Conservation (phyloP, 1,139 yeast genomes). For the Saccharomyces hybrid region DNA sequence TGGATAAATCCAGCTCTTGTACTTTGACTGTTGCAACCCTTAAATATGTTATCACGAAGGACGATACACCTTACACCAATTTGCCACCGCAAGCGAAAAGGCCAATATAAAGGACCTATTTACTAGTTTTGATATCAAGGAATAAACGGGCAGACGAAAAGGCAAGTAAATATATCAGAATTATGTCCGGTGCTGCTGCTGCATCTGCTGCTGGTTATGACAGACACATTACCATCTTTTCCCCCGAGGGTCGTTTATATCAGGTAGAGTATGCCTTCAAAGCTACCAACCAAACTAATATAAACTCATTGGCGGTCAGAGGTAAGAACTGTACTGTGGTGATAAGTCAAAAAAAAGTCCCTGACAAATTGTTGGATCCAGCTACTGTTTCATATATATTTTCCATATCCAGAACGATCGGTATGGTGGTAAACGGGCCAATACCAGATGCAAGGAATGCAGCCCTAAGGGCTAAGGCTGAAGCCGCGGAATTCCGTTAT, state of each 20-base stretch:
- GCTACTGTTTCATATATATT: conserved; percentile 78
- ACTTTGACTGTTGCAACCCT: background rate
- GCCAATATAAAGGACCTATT: background rate
- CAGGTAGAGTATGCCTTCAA: conserved; percentile 98
- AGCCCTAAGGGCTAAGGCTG: conserved; percentile 83
- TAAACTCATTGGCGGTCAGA: conserved; percentile 79
- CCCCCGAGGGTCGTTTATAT: conserved; percentile 95
- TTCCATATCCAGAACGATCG: conserved; percentile 72
- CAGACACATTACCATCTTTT: conserved; percentile 95
- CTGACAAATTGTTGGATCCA: conserved; percentile 88
- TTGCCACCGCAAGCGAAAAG: conserved; percentile 8
- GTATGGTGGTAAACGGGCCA: conserved; percentile 91
- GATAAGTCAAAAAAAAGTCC: conserved; percentile 90
- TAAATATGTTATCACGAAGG: background rate
- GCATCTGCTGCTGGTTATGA: conserved; percentile 80
- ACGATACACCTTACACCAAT: background rate
- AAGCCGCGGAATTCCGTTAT: conserved; percentile 94
- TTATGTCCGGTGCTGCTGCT: conserved; percentile 30
- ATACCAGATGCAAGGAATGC: conserved; percentile 94
- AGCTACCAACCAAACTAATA: conserved; percentile 88
- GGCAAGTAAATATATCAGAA: conserved; percentile 3
- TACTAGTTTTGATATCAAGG: background rate
- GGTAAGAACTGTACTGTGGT: conserved; percentile 89
- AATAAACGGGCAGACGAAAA: background rate
- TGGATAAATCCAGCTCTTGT: too few relatives aligned